Base-by-base conservation (phyloP, 495 filamentous ascomycete species). In the Hapsidospora chrysogenum region DNA sequence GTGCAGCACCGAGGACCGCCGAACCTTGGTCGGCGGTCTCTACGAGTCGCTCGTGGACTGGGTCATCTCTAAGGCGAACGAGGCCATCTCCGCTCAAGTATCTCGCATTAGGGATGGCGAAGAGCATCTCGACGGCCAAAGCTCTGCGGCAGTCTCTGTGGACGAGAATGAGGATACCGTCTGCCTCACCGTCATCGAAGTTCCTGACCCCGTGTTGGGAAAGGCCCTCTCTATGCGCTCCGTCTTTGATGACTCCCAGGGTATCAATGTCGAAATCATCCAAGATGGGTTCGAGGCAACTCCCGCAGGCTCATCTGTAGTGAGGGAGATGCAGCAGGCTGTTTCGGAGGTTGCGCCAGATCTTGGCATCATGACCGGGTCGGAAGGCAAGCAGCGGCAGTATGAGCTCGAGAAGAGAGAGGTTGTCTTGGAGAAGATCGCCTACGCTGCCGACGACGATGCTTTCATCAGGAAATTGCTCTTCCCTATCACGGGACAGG, bases 21-120 rank as follows among this genome's bases (percentile, higher is more conserved):
- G 78, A 51, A 68, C 78, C 9, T 59, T 94, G 29, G 80, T 97
- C 40, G 71, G 74, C 8, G 86, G 82, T 1, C 62, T 96, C 14
- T 96, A 97, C 46, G 92, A 97, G 52, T 82, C 87, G 23, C 57
- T 96, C 32, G 85, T 97, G 2, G 89, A 97, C 51, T 94, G 85
- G 84, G 77, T 96, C 3, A 74, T 96, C 31, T 57, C 64, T 15
- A 86, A 82, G 48, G 85, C 85, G 28, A 97, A 97, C 43, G 76
- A 80, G n/a, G 73, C 87, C 22, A 89, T 97, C 46, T 64, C 71
- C 1, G 60, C 62, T 15, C 84, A 95, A 37, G 65, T 96, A 41
- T 63, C 68, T 18, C 54, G 60, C 10, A 66, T 66, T 33, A 62
- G 61, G 29, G 68, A 72, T 33, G 64, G 63, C 2, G 72, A 76